These are phyloP conservation scores for Malassezia caprae DNA, from an alignment of 1,284 basidiomycete genomes.

Conservation along the genomic window DNA sequence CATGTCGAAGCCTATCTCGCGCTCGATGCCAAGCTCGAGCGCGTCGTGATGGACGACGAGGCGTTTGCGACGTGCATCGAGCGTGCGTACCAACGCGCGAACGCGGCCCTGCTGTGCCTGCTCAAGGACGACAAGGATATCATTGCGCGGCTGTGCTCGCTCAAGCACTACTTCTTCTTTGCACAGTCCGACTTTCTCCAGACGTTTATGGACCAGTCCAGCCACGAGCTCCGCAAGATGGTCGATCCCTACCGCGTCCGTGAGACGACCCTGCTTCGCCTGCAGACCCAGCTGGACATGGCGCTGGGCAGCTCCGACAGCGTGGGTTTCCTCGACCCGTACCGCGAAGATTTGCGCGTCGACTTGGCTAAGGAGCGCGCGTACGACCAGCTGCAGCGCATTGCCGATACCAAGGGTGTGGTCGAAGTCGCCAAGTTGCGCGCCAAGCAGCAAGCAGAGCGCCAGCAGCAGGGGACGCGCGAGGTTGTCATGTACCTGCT, in stretches of 20 bases:
- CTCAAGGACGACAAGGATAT: slow-evolving; percentile 43
- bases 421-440: slow-evolving; percentile 45
- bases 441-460: slow-evolving; percentile 22
- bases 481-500: slow-evolving; percentile 42
- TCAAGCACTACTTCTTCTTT: slow-evolving; percentile 47
- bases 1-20: slow-evolving; percentile 4
- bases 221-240: slow-evolving; percentile 37
- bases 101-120: slow-evolving; percentile 37
- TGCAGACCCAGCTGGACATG: slow-evolving; percentile 45
- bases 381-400: slow-evolving; percentile 45
- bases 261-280: slow-evolving; percentile 38
- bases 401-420: slow-evolving; percentile 46
- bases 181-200: slow-evolving; percentile 42
- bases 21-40: slow-evolving; percentile 8
- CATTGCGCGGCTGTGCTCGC: slow-evolving; percentile 34
- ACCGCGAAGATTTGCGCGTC: slow-evolving; percentile 42
- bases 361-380: slow-evolving; percentile 40
- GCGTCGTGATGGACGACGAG: slow-evolving; percentile 40
- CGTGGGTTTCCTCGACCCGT: slow-evolving; percentile 43
- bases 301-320: slow-evolving; percentile 40
- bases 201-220: slow-evolving; percentile 43
- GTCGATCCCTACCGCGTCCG: slow-evolving; percentile 50
- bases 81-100: slow-evolving; percentile 41
- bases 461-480: slow-evolving; percentile 51
- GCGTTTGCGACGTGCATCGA: slow-evolving; percentile 41